Percentiles rank a stretch among this genome's conserved stretches.
Conservation (phyloP, 345 rosid genomes). For the Raphanus raphanistrum region DNA sequence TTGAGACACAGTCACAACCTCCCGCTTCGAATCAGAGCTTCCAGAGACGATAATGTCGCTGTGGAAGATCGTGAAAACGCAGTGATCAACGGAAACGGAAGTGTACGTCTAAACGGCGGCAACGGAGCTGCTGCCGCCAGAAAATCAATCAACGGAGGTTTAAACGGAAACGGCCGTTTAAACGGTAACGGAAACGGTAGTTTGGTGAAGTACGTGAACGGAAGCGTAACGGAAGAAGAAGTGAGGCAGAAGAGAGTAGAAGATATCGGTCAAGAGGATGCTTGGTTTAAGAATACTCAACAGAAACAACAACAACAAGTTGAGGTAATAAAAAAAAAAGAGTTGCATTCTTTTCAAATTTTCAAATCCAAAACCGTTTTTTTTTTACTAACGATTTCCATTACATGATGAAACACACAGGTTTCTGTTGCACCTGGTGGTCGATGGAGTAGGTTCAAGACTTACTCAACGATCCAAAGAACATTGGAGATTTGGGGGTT, state of each 20-base stretch:
- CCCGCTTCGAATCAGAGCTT: conserved; percentile 45
- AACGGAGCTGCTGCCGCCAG: conserved; percentile 40
- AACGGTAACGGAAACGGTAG: conserved; percentile 63
- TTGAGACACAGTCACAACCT: conserved; percentile 12
- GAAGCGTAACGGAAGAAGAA: conserved; percentile 47
- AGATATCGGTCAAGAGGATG: conserved; percentile 93
- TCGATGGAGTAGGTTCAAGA: conserved; percentile 94
- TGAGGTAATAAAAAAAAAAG: conserved; percentile 49
- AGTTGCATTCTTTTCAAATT: neutral
- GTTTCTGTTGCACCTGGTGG: conserved; percentile 98
- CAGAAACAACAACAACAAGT: conserved; percentile 41
- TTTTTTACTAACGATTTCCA: neutral
- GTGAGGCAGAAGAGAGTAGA: conserved; percentile 85
- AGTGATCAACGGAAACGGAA: conserved; percentile 44
- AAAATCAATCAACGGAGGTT: conserved; percentile 22
- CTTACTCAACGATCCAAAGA: conserved; percentile 91
- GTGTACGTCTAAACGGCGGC: conserved; percentile 43
- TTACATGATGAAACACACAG: conserved; percentile 39
- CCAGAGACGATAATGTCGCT: conserved; percentile 48
- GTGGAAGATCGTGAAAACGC: conserved; percentile 53
- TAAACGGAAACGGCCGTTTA: conserved; percentile 32
- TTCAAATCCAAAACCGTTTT: neutral
- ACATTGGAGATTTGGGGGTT: conserved; percentile 97
- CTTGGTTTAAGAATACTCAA: conserved; percentile 73
- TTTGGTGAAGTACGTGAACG: conserved; percentile 61